phyloP scores from a whole-genome alignment of 176 grass and related monocot genomes.

The Leersia perrieri region DNA sequence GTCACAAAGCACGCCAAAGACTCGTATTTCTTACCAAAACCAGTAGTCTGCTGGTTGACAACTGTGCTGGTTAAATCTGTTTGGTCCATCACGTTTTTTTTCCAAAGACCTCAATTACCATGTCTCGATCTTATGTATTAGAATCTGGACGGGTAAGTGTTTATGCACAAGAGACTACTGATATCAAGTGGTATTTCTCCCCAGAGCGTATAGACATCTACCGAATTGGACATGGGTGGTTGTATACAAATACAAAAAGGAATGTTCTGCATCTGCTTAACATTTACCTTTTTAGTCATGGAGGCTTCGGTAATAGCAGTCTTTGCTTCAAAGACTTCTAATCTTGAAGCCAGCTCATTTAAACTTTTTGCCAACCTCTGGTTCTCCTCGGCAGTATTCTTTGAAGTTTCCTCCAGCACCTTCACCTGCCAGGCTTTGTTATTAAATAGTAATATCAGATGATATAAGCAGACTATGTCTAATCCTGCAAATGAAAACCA shows the following conservation, averaged over 20 bases:
- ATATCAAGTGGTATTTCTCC: neutral
- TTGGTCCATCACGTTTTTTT: slow-evolving; percentile 15
- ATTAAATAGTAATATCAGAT: slow-evolving; percentile 75
- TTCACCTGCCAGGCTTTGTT: slow-evolving; percentile 90
- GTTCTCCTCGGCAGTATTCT: slow-evolving; percentile 51
- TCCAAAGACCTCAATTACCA: slow-evolving; percentile 23
- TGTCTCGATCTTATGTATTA: slow-evolving; percentile 25
- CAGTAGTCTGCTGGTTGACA: slow-evolving; percentile 22
- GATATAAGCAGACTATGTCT: slow-evolving; percentile 23
- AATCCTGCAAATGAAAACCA: slow-evolving; percentile 19
- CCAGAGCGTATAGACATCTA: neutral
- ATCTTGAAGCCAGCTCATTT: slow-evolving; percentile 53
- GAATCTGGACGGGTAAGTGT: neutral
- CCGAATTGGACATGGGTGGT: slow-evolving; percentile 12
- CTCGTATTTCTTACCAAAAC: neutral
- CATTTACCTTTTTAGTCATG: slow-evolving; percentile 33
- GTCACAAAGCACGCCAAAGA: neutral
- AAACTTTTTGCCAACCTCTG: slow-evolving; percentile 52
- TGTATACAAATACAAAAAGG: neutral
- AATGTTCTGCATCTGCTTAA: slow-evolving; percentile 3
- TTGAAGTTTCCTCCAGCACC: slow-evolving; percentile 59
- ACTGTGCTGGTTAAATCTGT: neutral
- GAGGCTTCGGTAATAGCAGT: slow-evolving; percentile 38
- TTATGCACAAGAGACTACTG: neutral
- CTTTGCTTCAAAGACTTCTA: slow-evolving; percentile 63